Percentiles rank a stretch among this genome's conserved stretches.
phyloP scores from a whole-genome alignment of 2,329 filamentous ascomycete genomes.

The Mycosphaerella sp. region DNA sequence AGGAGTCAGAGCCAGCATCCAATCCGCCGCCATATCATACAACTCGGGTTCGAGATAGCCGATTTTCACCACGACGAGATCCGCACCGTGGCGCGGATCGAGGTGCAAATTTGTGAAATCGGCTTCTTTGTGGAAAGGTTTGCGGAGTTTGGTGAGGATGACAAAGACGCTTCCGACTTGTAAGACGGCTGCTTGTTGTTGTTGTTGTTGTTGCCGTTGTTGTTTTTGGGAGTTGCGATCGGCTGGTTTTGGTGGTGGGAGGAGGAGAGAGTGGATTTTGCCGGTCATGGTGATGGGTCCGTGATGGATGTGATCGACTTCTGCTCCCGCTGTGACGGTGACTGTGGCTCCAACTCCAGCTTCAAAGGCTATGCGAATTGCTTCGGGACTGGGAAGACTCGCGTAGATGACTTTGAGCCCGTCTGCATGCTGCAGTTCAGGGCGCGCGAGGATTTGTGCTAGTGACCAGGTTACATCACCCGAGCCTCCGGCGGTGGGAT shows the following conservation, averaged over 20 bases:
- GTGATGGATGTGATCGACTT: constrained; percentile 17
- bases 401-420: constrained; percentile 19
- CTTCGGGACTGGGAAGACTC: constrained; percentile 19
- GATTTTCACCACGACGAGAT: constrained; percentile 23
- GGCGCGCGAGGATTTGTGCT: constrained; percentile 8
- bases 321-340: constrained; percentile 19
- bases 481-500: constrained; percentile 21
- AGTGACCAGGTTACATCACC: constrained; percentile 23
- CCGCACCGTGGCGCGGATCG: constrained; percentile 11
- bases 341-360: constrained; percentile 16
- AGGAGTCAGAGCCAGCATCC: constrained; percentile 23
- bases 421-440: constrained; percentile 1
- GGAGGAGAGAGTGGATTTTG: constrained; percentile 15
- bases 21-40: constrained; percentile 21
- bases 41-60: constrained; percentile 23
- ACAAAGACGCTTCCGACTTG: constrained; percentile 19
- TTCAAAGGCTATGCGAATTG: constrained; percentile 10
- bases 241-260: no score
- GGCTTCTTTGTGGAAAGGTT: constrained; percentile 21
- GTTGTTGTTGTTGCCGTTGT: no score
- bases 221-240: constrained; percentile 17
- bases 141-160: constrained; percentile 21
- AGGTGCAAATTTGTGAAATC: constrained; percentile 19
- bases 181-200: constrained; percentile 18
- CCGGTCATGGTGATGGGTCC: constrained; percentile 21